A percentile compares a stretch with the other conserved stretches of the same genome.
These are phyloP conservation scores for Colletotrichum spinosum DNA, from an alignment of 2,329 filamentous ascomycete genomes.

Conservation along the genomic window DNA sequence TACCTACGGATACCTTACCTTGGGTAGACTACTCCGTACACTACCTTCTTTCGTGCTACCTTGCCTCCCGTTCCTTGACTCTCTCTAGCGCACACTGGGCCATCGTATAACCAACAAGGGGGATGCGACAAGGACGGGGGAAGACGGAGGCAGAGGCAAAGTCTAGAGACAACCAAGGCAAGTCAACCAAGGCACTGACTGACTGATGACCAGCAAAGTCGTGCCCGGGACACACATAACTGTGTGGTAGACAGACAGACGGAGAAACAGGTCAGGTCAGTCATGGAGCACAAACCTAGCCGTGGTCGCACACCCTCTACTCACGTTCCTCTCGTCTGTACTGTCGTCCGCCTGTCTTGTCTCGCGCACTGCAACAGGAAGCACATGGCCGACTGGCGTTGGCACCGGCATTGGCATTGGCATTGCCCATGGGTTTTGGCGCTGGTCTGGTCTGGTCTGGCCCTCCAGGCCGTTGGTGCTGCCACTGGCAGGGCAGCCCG, in stretches of 20 bases:
- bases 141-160: not conserved
- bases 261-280: no score
- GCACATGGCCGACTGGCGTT: constrained; percentile 18
- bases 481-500: no score
- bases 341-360: constrained; percentile 1
- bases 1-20: no score
- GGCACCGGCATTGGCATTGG: constrained; percentile 15
- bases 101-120: not conserved
- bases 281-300: no score
- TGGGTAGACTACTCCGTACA: no score
- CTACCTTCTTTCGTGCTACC: not conserved
- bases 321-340: constrained; percentile 17
- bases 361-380: constrained; percentile 19
- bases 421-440: no score
- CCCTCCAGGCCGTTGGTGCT: no score
- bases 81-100: constrained; percentile 11
- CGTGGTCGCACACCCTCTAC: no score
- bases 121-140: constrained; percentile 15
- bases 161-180: not conserved
- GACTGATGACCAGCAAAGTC: not conserved
- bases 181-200: not conserved
- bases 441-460: no score
- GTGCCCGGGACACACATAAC: not conserved
- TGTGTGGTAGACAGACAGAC: no score
- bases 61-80: constrained; percentile 8